Percentiles rank a stretch among this genome's conserved stretches.
Evolutionary conservation across 2,329 filamentous ascomycete species (phyloP).

Genomic region (Xylaria sp.): DNA sequence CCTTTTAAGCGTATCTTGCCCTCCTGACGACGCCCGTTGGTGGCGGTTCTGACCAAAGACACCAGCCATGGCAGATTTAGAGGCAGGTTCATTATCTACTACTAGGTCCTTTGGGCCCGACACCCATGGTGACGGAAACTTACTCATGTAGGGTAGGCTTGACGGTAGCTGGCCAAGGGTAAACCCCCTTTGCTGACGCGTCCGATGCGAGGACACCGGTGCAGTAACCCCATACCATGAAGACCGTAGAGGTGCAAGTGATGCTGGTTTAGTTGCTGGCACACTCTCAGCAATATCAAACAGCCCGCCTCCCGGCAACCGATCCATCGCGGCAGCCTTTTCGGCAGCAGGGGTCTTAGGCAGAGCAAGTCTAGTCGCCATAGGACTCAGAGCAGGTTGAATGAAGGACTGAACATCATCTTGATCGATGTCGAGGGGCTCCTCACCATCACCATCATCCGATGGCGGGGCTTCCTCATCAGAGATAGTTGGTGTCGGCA

Average conservation of each 20-base stretch:
- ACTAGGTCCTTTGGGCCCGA: slow-evolving; percentile 54
- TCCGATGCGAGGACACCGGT: slow-evolving; percentile 23
- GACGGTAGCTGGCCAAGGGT: slow-evolving; percentile 46
- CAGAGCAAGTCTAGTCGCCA: slow-evolving; percentile 65
- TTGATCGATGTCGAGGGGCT: slow-evolving; percentile 56
- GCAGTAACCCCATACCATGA: not conserved
- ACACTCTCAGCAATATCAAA: slow-evolving; percentile 51
- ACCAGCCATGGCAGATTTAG: slow-evolving; percentile 55
- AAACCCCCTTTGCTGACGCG: slow-evolving; percentile 44
- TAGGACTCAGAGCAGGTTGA: slow-evolving; percentile 67
- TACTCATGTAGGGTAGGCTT: slow-evolving; percentile 34
- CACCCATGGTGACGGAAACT: slow-evolving; percentile 53
- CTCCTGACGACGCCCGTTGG: slow-evolving; percentile 63
- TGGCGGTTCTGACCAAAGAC: slow-evolving; percentile 60
- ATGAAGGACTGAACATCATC: slow-evolving; percentile 69
- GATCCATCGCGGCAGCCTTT: slow-evolving; percentile 66
- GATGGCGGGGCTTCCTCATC: slow-evolving; percentile 43
- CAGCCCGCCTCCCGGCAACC: slow-evolving; percentile 50
- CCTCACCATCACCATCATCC: slow-evolving; percentile 52
- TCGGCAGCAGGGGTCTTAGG: slow-evolving; percentile 66
- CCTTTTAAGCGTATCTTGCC: slow-evolving; percentile 66
- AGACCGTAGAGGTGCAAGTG: slow-evolving; percentile 23
- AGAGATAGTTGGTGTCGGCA: slow-evolving; percentile 36
- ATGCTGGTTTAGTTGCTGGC: slow-evolving; percentile 40
- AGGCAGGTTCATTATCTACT: slow-evolving; percentile 46